Percentiles rank a stretch among this genome's conserved stretches.
Conservation (phyloP, 2,329 filamentous ascomycete genomes). For the Phialocephala sp. region DNA sequence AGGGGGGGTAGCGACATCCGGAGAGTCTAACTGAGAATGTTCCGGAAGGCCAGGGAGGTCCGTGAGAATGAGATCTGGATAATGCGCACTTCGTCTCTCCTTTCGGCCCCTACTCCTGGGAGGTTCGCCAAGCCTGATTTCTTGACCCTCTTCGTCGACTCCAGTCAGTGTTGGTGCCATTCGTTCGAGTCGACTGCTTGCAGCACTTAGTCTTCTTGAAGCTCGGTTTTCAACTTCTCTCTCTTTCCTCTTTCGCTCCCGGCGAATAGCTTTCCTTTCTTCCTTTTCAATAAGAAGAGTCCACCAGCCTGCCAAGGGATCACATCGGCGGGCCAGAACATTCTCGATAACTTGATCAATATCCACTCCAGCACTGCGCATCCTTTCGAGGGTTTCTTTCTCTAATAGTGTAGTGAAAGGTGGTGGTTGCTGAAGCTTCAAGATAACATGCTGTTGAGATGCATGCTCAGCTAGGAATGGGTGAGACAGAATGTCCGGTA, state of each 20-base stretch:
- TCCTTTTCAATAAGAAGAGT: slow-evolving; percentile 93
- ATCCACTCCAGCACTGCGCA: slow-evolving; percentile 92
- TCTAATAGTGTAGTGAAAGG: slow-evolving; percentile 87
- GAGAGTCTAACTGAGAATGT: slow-evolving; percentile 44
- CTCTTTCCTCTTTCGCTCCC: slow-evolving; percentile 84
- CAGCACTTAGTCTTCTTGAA: slow-evolving; percentile 82
- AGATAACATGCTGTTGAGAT: slow-evolving; percentile 84
- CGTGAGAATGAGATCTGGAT: slow-evolving; percentile 66
- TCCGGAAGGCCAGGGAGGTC: slow-evolving; percentile 83
- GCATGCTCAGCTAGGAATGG: slow-evolving; percentile 89
- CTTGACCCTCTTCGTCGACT: slow-evolving; percentile 75
- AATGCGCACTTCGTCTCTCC: slow-evolving; percentile 74
- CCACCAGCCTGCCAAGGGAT: slow-evolving; percentile 95
- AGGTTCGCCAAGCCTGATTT: slow-evolving; percentile 52
- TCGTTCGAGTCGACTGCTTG: slow-evolving; percentile 84
- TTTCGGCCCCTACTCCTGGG: slow-evolving; percentile 77
- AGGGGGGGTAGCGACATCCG: slow-evolving; percentile 56
- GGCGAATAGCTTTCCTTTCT: slow-evolving; percentile 79
- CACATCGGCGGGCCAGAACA: slow-evolving; percentile 87
- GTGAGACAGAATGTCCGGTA: slow-evolving; percentile 86
- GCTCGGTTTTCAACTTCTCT: slow-evolving; percentile 81
- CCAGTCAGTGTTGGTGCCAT: slow-evolving; percentile 78
- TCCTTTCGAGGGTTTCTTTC: slow-evolving; percentile 88
- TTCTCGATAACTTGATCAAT: slow-evolving; percentile 95
- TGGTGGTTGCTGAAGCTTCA: slow-evolving; percentile 79